Evolutionary conservation across 148 eudicot genomes (phyloP).

Genomic region (Amaranthus hypochondriacus): DNA sequence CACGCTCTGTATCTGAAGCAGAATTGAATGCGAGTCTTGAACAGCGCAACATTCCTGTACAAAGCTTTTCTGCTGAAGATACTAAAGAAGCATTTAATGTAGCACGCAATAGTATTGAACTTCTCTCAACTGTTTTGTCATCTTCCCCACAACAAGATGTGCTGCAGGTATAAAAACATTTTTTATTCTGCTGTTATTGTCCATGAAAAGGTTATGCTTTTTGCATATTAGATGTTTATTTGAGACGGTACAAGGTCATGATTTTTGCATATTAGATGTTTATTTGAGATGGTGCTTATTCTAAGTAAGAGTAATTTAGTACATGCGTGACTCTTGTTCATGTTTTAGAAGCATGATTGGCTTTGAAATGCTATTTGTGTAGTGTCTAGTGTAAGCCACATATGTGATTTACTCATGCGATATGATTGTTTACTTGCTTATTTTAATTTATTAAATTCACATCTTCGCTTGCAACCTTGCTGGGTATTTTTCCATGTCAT

Average conservation of each 20-base stretch:
- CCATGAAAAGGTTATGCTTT: not conserved
- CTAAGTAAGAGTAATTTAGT: no score
- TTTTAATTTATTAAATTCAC: no score
- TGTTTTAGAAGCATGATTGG: no score
- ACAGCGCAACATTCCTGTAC: slow-evolving; percentile 57
- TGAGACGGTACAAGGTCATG: not conserved
- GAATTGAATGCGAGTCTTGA: slow-evolving; percentile 51
- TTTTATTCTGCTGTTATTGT: not conserved
- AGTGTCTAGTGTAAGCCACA: no score
- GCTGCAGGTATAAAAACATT: slow-evolving; percentile 53
- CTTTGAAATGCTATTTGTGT: no score
- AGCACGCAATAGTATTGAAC: slow-evolving; percentile 86
- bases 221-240: not conserved
- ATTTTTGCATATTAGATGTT: not conserved
- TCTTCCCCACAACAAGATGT: slow-evolving; percentile 96
- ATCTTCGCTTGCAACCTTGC: no score
- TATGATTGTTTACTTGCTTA: no score
- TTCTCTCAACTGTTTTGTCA: slow-evolving; percentile 81
- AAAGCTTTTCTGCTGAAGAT: slow-evolving; percentile 66
- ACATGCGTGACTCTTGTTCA: no score
- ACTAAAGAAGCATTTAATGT: slow-evolving; percentile 97
- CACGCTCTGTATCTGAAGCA: slow-evolving; percentile 61
- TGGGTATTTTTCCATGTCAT: no score
- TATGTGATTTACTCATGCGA: no score
- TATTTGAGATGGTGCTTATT: no score